Percentiles rank a stretch among this genome's conserved stretches.
phyloP scores from a whole-genome alignment of 1,284 basidiomycete species.

The Melampsora americana region DNA sequence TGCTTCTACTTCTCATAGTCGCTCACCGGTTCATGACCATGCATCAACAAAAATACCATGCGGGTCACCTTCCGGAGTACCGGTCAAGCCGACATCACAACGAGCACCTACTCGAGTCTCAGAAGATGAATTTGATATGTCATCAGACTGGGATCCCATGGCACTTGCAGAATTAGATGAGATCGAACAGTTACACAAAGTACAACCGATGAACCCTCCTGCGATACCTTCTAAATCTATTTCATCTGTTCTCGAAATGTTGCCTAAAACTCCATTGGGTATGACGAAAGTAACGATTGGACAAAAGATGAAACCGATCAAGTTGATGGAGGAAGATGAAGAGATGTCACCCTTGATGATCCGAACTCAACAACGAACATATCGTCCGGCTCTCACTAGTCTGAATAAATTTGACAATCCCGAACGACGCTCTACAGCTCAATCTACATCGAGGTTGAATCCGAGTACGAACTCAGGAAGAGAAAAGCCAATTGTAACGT shows the following conservation, averaged over 20 bases:
- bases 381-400: too few relatives aligned
- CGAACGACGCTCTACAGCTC: too few relatives aligned
- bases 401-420: too few relatives aligned
- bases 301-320: background rate
- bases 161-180: conserved; percentile 12
- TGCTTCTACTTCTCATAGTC: too few relatives aligned
- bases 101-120: background rate
- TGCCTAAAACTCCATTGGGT: background rate
- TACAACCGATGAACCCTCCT: background rate
- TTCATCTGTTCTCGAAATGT: background rate
- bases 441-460: too few relatives aligned
- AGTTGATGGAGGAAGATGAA: background rate
- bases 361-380: background rate
- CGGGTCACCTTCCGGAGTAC: too few relatives aligned
- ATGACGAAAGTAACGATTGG: background rate
- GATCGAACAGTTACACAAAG: background rate
- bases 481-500: background rate
- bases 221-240: background rate
- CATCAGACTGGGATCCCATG: background rate
- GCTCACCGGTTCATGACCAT: too few relatives aligned
- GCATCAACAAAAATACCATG: too few relatives aligned
- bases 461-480: background rate
- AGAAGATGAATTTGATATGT: conserved; percentile 5
- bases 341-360: background rate
- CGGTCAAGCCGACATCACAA: too few relatives aligned